Evolutionary conservation across 192 early-diverging fungal species (phyloP), one percentile per base, ranked within the genome.

Genomic region (Geranomyces variabilis): DNA sequence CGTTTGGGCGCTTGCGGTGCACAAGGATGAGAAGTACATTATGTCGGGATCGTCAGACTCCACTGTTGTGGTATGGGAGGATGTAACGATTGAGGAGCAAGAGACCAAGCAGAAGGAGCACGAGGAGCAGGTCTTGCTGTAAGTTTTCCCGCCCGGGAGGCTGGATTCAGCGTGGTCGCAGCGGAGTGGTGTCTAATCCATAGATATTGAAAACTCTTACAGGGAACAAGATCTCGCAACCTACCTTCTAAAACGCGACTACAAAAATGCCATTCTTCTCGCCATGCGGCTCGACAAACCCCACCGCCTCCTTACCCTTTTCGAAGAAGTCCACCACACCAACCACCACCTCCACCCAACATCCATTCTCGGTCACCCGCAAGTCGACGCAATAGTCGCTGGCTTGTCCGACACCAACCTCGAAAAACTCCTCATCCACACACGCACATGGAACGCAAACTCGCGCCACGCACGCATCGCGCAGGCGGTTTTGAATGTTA

Each of bases 371-470:
- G 91, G 91, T 10, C 79, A 85, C 8, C 72, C 55, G 14, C 79
- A 82, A 3, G 86, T 95, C 14, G 94, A 95, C 75, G 77, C 86
- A 28, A 88, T 93, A 22, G 75, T 96, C 62, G 19, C 67, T 45
- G 26, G 56, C 49, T 21, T 55, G 3, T 36, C 44, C 46, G 30
- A 49, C 43, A 48, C 43, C 6, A 86, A 96, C 70, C 77, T 97
- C 24, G 90, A 89, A 49, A 88, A 92, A 57, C 74, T 99, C 21
- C 78, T 97, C 55, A 75, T 78, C 7, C 96, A 93, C 77, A 88
- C 96, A 51, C 87, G 93, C 60, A 90, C 93, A 79, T 98, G 95
- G 96, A 99, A 98, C 84, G 96, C 96, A 5, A 92, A 95, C 68
- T 86, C 89, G 15, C 92, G 90, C 78, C 85, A 91, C 75, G 84